Conservation (phyloP, 2,329 filamentous ascomycete genomes). For the Claviceps pusilla region DNA sequence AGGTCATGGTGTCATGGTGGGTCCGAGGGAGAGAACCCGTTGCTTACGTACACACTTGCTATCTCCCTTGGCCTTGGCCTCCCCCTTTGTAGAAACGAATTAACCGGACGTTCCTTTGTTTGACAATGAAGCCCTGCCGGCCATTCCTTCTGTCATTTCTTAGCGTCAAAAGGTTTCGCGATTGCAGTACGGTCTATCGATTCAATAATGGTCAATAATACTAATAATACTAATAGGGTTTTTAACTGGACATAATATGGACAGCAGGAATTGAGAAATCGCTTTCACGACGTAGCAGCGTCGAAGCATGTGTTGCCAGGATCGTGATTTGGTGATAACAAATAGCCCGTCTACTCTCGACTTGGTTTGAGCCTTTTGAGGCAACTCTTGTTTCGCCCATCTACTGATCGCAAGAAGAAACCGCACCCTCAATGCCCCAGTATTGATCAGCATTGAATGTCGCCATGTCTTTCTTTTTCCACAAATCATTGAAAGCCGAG, state of each 20-base stretch:
- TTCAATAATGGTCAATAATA: not conserved
- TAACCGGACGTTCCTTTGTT: no score
- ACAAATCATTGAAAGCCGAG: slow-evolving; percentile 63
- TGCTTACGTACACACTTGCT: not conserved
- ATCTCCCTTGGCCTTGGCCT: not conserved
- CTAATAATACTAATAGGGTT: not conserved
- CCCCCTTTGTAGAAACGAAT: not conserved
- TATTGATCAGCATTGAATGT: slow-evolving; percentile 61
- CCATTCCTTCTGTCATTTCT: not conserved
- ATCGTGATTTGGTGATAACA: no score
- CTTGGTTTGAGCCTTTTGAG: not conserved
- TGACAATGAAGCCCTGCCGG: no score
- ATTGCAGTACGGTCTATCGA: not conserved
- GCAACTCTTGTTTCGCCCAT: not conserved
- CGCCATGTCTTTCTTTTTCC: slow-evolving; percentile 51
- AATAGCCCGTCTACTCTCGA: not conserved
- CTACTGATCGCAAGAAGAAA: slow-evolving; percentile 9
- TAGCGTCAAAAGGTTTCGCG: not conserved
- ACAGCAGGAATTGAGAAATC: not conserved
- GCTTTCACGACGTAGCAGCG: not conserved
- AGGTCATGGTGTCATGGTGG: not conserved
- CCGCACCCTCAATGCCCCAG: slow-evolving; percentile 49
- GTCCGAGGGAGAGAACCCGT: not conserved
- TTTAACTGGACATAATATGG: not conserved
- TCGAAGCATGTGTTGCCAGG: no score